phyloP scores from a whole-genome alignment of 257 asterid genomes.

The Solanum tacnaense region DNA sequence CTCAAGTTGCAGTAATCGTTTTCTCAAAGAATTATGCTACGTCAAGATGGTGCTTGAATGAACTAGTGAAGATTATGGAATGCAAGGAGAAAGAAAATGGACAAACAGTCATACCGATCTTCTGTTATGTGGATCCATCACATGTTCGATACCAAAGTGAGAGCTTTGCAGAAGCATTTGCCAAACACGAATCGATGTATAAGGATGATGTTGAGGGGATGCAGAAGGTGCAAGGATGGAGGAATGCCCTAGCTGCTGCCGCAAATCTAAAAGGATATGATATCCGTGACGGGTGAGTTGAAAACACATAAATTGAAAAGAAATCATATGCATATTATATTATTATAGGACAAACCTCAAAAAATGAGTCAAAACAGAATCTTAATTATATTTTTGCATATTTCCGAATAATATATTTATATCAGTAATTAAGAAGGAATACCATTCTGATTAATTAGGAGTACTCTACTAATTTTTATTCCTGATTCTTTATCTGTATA shows the following conservation, averaged over 20 bases:
- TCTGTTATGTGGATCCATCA: neutral
- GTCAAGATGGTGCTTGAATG: neutral
- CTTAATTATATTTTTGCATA: no score
- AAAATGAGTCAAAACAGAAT: no score
- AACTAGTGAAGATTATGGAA: neutral
- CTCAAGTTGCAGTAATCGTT: neutral
- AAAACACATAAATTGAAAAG: neutral
- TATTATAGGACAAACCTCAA: no score
- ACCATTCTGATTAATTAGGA: no score
- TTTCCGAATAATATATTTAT: no score
- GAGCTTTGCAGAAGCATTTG: neutral
- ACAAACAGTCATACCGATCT: neutral
- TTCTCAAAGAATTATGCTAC: neutral
- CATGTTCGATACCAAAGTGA: neutral
- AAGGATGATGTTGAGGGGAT: neutral
- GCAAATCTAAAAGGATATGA: neutral
- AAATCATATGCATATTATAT: neutral
- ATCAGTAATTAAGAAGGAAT: no score
- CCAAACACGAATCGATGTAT: neutral
- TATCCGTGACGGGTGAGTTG: neutral
- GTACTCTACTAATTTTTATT: no score
- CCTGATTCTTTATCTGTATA: no score
- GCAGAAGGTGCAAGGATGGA: neutral
- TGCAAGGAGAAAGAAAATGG: neutral
- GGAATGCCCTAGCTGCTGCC: neutral